Evolutionary conservation across 306 rosid genomes (phyloP).

Genomic region (Acacia crassicarpa): DNA sequence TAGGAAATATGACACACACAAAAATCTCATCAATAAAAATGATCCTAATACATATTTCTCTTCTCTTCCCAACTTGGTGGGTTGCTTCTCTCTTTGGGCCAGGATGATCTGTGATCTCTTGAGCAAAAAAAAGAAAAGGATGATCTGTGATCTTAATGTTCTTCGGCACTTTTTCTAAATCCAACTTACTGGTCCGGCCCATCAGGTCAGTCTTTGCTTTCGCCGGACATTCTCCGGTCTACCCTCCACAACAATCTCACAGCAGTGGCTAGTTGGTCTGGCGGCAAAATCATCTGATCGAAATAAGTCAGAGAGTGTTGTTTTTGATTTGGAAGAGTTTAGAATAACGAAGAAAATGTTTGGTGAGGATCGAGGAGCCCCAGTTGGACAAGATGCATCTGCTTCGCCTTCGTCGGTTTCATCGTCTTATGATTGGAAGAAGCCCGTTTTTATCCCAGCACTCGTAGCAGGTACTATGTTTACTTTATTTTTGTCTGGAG

Average conservation of each 20-base stretch:
- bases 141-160: background rate
- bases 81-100: no score
- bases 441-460: constrained; percentile 63
- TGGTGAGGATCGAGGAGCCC: constrained; percentile 24
- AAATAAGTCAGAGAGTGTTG: background rate
- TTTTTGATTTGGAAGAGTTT: background rate
- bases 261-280: no score
- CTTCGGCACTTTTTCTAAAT: background rate
- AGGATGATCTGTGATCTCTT: no score
- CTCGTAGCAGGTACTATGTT: constrained; percentile 65
- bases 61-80: no score
- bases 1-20: no score
- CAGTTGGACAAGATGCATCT: constrained; percentile 21
- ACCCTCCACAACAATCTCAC: background rate
- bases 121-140: no score
- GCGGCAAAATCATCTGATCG: background rate
- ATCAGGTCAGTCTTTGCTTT: background rate
- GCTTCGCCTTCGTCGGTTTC: constrained; percentile 39
- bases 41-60: no score
- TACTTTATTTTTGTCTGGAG: background rate
- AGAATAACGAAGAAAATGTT: constrained; percentile 23
- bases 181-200: background rate
- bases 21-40: no score
- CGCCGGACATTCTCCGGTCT: background rate
- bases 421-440: constrained; percentile 55